These are phyloP conservation scores for Penicillium paneum DNA, from an alignment of 2,329 filamentous ascomycete genomes.

Conservation along the genomic window DNA sequence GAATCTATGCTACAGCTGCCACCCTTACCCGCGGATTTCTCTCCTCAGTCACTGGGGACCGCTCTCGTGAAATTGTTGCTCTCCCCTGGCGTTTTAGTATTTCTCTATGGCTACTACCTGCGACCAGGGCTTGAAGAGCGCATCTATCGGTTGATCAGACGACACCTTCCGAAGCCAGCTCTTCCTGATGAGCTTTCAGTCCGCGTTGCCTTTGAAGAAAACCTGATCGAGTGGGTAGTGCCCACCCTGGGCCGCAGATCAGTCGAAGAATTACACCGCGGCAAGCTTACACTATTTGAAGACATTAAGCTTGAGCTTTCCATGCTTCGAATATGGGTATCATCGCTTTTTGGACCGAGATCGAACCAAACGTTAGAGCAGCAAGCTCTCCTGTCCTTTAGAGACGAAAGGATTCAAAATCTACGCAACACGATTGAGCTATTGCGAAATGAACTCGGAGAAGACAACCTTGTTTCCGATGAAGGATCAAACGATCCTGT, in stretches of 20 bases:
- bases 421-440: conserved; percentile 32
- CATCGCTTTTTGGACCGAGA: conserved; percentile 30
- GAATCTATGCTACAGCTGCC: conserved; percentile 36
- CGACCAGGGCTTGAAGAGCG: conserved; percentile 40
- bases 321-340: conserved; percentile 32
- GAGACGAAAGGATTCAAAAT: conserved; percentile 28
- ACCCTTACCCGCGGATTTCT: conserved; percentile 27
- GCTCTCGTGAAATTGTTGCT: conserved; percentile 30
- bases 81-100: conserved; percentile 37
- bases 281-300: conserved; percentile 35
- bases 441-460: conserved; percentile 29
- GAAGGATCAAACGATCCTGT: conserved; percentile 13
- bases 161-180: conserved; percentile 42
- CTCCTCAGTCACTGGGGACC: conserved; percentile 25
- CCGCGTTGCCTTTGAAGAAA: conserved; percentile 43
- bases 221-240: conserved; percentile 44
- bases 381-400: conserved; percentile 12
- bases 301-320: conserved; percentile 39
- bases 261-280: conserved; percentile 40
- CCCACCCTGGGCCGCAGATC: conserved; percentile 40
- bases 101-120: conserved; percentile 35
- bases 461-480: conserved; percentile 8
- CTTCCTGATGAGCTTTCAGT: conserved; percentile 43
- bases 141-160: conserved; percentile 41
- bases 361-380: conserved; percentile 15